Evolutionary conservation across 257 asterid genomes (phyloP).

Genomic region (Nicotiana knightiana): DNA sequence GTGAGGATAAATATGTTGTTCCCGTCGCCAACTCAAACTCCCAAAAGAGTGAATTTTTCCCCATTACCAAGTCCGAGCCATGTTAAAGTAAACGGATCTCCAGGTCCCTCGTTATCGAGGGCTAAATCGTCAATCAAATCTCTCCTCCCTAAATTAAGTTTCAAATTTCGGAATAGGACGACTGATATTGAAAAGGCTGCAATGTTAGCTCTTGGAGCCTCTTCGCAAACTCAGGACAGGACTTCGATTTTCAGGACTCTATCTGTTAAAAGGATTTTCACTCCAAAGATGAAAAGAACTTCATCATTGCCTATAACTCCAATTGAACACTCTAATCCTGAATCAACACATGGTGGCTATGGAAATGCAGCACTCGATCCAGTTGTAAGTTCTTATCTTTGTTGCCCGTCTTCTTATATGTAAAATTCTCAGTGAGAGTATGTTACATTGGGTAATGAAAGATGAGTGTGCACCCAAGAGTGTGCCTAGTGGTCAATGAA

Average conservation of each 20-base stretch:
- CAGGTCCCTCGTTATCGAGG: slow-evolving; percentile 47
- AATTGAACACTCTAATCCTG: slow-evolving; percentile 71
- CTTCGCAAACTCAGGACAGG: slow-evolving; percentile 43
- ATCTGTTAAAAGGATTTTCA: slow-evolving; percentile 63
- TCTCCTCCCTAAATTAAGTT: slow-evolving; percentile 71
- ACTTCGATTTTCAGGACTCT: slow-evolving; percentile 44
- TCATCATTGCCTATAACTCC: slow-evolving; percentile 76
- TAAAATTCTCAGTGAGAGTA: neutral
- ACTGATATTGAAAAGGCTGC: slow-evolving; percentile 73
- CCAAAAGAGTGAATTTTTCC: slow-evolving; percentile 70
- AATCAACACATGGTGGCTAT: slow-evolving; percentile 64
- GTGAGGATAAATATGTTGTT: slow-evolving; percentile 57
- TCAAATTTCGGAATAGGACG: slow-evolving; percentile 54
- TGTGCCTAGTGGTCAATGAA: neutral
- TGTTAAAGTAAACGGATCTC: slow-evolving; percentile 40
- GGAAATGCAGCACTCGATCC: slow-evolving; percentile 19
- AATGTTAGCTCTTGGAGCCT: slow-evolving; percentile 57
- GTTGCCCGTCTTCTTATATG: neutral
- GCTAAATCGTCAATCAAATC: slow-evolving; percentile 49
- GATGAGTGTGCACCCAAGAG: neutral
- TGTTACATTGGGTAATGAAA: neutral
- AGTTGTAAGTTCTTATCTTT: slow-evolving; percentile 38
- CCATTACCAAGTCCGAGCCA: slow-evolving; percentile 78
- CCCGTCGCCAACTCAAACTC: slow-evolving; percentile 49
- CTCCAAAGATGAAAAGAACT: slow-evolving; percentile 51